A percentile compares a stretch with the other conserved stretches of the same genome.
phyloP scores from a whole-genome alignment of 2,329 filamentous ascomycete species.

The Verticillium klebahnii region DNA sequence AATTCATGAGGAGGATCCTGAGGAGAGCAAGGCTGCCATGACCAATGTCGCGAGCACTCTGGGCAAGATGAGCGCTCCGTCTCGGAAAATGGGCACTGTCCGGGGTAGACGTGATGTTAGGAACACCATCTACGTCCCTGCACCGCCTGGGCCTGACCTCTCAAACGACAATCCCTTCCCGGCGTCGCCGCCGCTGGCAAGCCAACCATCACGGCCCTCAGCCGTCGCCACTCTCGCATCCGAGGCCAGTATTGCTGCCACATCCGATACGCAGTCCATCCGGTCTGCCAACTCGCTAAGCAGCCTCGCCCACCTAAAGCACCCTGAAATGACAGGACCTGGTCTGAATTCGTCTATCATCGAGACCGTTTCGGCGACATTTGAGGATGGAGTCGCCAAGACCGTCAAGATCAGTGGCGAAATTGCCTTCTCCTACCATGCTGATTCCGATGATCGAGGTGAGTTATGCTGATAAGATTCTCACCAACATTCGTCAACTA shows the following conservation, averaged over 20 bases:
- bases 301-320: slow-evolving; percentile 64
- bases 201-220: slow-evolving; percentile 33
- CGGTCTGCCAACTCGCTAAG: slow-evolving; percentile 80
- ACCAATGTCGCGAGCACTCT: slow-evolving; percentile 73
- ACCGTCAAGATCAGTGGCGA: slow-evolving; percentile 78
- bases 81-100: slow-evolving; percentile 69
- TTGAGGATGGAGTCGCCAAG: slow-evolving; percentile 70
- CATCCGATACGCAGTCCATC: slow-evolving; percentile 86
- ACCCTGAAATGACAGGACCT: slow-evolving; percentile 74
- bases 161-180: slow-evolving; percentile 26
- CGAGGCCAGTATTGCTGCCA: slow-evolving; percentile 51
- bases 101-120: slow-evolving; percentile 86
- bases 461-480: slow-evolving; percentile 16
- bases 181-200: slow-evolving; percentile 31
- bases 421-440: slow-evolving; percentile 80
- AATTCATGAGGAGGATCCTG: slow-evolving; percentile 71
- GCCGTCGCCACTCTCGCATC: slow-evolving; percentile 55
- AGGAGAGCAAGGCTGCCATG: slow-evolving; percentile 67
- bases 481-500: not conserved
- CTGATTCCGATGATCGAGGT: slow-evolving; percentile 17
- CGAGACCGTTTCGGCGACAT: slow-evolving; percentile 83
- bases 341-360: slow-evolving; percentile 87
- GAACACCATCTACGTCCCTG: slow-evolving; percentile 80
- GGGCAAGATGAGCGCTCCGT: slow-evolving; percentile 57
- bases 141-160: slow-evolving; percentile 26